Conservation (phyloP, 495 filamentous ascomycete species). For the Lasiosphaeriaceae sp. region DNA sequence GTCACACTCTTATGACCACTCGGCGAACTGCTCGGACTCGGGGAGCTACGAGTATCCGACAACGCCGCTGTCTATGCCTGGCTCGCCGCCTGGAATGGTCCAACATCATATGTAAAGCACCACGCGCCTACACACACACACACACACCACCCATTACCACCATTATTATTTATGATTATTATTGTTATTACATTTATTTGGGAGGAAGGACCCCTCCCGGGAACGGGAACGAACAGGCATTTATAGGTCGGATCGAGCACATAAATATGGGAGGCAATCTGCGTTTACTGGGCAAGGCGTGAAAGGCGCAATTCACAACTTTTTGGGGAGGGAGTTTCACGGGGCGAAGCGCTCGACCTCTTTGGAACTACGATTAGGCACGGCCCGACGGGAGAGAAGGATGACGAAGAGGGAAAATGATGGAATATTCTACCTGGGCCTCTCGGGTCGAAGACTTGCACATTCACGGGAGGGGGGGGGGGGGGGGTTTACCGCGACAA, state of each 20-base stretch:
- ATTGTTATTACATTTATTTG: background rate
- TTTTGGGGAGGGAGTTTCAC: background rate
- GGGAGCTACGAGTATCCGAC: constrained; percentile 56
- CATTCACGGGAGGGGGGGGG: background rate
- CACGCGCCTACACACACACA: background rate
- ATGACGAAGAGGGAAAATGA: background rate
- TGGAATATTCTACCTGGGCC: background rate
- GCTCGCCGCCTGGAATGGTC: constrained; percentile 55
- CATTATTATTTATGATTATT: background rate
- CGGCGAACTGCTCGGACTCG: constrained; percentile 57
- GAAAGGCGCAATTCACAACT: constrained; percentile 9
- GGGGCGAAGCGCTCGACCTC: constrained; percentile 21
- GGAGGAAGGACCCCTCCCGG: background rate
- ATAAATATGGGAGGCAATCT: constrained; percentile 1
- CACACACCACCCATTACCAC: background rate
- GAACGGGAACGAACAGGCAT: background rate
- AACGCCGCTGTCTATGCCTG: constrained; percentile 65
- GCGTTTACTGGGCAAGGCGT: background rate
- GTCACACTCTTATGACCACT: constrained; percentile 76
- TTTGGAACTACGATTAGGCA: constrained; percentile 4
- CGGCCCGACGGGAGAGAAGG: background rate
- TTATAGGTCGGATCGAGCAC: background rate
- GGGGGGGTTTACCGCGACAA: background rate
- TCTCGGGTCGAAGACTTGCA: background rate
- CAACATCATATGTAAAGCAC: constrained; percentile 26